Evolutionary conservation across 805 yeast species (phyloP).

Genomic region (Metschnikowia aberdeeniae): DNA sequence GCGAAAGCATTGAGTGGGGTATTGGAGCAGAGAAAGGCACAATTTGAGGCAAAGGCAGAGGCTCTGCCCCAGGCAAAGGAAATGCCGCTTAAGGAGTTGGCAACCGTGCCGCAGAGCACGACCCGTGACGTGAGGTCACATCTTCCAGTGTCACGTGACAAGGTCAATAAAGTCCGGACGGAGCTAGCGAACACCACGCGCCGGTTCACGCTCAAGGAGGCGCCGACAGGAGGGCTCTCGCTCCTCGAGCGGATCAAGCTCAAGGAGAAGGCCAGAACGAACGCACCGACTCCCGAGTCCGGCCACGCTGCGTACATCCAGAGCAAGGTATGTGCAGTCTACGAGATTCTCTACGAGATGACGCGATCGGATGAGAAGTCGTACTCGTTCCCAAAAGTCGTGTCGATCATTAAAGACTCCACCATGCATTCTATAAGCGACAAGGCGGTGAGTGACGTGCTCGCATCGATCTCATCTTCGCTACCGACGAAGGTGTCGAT

Average conservation of each 20-base stretch:
- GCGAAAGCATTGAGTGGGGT: constrained; percentile 13
- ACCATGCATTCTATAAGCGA: constrained; percentile 26
- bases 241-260: constrained; percentile 37
- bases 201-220: constrained; percentile 34
- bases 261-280: constrained; percentile 27
- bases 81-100: not conserved
- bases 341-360: constrained; percentile 33
- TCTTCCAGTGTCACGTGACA: constrained; percentile 9
- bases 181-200: constrained; percentile 31
- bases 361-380: constrained; percentile 9
- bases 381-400: constrained; percentile 24
- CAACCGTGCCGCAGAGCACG: not conserved
- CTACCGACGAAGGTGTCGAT: constrained; percentile 21
- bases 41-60: constrained; percentile 11
- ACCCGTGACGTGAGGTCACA: not conserved
- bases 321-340: constrained; percentile 29
- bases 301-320: constrained; percentile 21
- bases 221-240: constrained; percentile 24
- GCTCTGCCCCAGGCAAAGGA: too few relatives aligned
- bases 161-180: constrained; percentile 8
- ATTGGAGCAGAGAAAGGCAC: constrained; percentile 17
- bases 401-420: constrained; percentile 32
- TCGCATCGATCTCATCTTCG: constrained; percentile 20
- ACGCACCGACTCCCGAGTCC: constrained; percentile 17
- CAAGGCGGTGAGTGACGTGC: constrained; percentile 28